Evolutionary conservation across 225 moss, liverwort and hornwort species (phyloP).

Genomic region (Pleurozium schreberi): DNA sequence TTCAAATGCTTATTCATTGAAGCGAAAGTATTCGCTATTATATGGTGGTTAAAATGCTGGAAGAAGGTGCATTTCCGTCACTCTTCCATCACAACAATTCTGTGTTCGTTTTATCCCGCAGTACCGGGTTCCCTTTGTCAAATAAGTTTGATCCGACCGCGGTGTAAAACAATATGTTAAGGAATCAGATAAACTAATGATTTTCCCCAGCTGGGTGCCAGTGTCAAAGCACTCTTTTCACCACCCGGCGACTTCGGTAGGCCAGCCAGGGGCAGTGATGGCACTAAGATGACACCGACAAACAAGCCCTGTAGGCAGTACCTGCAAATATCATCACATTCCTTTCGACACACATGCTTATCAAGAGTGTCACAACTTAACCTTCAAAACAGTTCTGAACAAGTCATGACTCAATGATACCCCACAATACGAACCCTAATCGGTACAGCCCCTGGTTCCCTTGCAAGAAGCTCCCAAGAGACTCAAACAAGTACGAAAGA

Average conservation of each 20-base stretch:
- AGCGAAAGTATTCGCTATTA: neutral
- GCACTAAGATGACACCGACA: slow-evolving; percentile 1
- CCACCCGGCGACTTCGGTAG: slow-evolving; percentile 16
- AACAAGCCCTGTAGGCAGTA: slow-evolving; percentile 37
- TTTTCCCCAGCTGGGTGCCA: slow-evolving; percentile 13
- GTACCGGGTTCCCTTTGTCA: neutral
- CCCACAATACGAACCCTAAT: neutral
- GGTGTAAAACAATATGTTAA: neutral
- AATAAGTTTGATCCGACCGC: neutral
- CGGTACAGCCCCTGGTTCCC: neutral
- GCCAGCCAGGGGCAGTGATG: slow-evolving; percentile 33
- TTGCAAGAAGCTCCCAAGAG: neutral
- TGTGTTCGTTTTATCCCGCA: neutral
- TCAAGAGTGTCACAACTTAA: neutral
- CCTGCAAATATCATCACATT: slow-evolving; percentile 54
- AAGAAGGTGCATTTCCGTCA: neutral
- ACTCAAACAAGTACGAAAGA: neutral
- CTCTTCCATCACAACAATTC: too few relatives aligned
- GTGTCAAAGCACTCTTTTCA: slow-evolving; percentile 11
- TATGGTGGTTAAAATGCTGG: neutral
- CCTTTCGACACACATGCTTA: neutral
- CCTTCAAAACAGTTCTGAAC: neutral
- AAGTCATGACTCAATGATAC: neutral
- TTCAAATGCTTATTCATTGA: neutral
- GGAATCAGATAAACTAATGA: slow-evolving; percentile 49